Percentiles rank a stretch among this genome's conserved stretches.
These are phyloP conservation scores for Hawksworthiomyces lignivorus DNA, from an alignment of 2,329 filamentous ascomycete genomes.

Conservation along the genomic window DNA sequence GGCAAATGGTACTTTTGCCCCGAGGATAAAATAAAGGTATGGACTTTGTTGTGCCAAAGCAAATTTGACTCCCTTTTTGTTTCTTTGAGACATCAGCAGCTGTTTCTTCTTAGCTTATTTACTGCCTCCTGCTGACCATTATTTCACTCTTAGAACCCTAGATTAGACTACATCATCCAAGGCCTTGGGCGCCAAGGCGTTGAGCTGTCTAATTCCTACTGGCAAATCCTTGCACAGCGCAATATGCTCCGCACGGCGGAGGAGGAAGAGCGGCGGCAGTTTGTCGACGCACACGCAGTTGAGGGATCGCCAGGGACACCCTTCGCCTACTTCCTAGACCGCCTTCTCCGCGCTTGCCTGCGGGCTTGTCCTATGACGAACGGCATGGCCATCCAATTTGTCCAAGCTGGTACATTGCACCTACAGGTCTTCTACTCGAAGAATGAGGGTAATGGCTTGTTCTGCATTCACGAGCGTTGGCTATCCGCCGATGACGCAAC, in stretches of 20 bases:
- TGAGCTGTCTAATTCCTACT: slow-evolving; percentile 15
- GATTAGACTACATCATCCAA: slow-evolving; percentile 13
- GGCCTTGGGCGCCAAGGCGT: slow-evolving; percentile 15
- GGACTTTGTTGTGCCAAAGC: too few relatives aligned
- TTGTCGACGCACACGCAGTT: slow-evolving; percentile 2
- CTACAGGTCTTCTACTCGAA: slow-evolving; percentile 7
- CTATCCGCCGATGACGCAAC: slow-evolving; percentile 3
- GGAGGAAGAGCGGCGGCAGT: slow-evolving; percentile 15
- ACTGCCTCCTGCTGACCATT: too few relatives aligned
- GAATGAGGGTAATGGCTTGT: neutral
- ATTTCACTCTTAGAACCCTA: slow-evolving; percentile 8
- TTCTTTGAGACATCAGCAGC: too few relatives aligned
- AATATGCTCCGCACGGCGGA: slow-evolving; percentile 14
- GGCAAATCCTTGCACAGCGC: slow-evolving; percentile 14
- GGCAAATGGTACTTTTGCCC: too few relatives aligned
- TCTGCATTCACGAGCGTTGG: slow-evolving; percentile 13
- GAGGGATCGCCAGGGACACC: neutral
- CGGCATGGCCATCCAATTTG: slow-evolving; percentile 8
- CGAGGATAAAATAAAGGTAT: too few relatives aligned
- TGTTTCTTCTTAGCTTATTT: too few relatives aligned
- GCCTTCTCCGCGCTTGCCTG: slow-evolving; percentile 12
- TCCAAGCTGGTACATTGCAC: slow-evolving; percentile 12
- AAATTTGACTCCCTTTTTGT: too few relatives aligned
- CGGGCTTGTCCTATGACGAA: slow-evolving; percentile 8
- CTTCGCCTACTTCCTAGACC: slow-evolving; percentile 1